Evolutionary conservation across 2,329 filamentous ascomycete genomes (phyloP), one percentile per base, ranked within the genome.

Genomic region (Didymella glomerata): DNA sequence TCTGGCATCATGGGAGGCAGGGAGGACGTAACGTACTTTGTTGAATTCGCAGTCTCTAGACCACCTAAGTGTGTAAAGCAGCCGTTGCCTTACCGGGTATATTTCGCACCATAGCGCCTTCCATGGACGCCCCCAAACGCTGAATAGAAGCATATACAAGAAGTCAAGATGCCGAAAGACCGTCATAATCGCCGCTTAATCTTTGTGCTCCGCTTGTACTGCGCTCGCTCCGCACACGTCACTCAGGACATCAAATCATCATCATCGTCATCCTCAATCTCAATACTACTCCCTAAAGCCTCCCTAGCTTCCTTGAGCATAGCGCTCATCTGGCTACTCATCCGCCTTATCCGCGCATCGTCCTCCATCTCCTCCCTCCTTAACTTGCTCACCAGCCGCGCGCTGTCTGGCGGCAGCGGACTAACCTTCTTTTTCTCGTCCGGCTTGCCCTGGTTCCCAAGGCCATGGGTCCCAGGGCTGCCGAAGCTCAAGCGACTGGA

Each of bases 301-400:
- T 95, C 90, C 68, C 90, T 90, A 0, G 93, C 95, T 77, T 98
- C 90, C 2, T 88, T 84, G 54, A 99, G 96, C 90, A 99, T 92
- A 32, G 89, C 90, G 71, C 90, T 86, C 47, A 98, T 80, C 68
- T 90, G 87, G 47, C 86, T 84, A 73, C 95, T 96, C 77, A 98
- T 88, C 25, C 89, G 86, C 48, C 87, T 88, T 67, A 98, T 90
- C 51, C 90, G 88, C 42, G 88, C 86, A 67, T 98, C 93, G 8
- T 91, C 86, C 67, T 93, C 89, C 45, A 88, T 83, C 68, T 97
- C 92, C 57, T 91, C 90, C 49, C 86, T 86, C 24, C 88, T 83
- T 65, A 89, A 86, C 71, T 87, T 85, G n/a, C 88, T 88, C 6
- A 92, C 88, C 55, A 93, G 86, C 44, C 86, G 85, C 71, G 89